Evolutionary conservation across 805 yeast species (phyloP), one percentile per base, ranked within the genome.

Genomic region (Kurtzmaniella cleridarum): DNA sequence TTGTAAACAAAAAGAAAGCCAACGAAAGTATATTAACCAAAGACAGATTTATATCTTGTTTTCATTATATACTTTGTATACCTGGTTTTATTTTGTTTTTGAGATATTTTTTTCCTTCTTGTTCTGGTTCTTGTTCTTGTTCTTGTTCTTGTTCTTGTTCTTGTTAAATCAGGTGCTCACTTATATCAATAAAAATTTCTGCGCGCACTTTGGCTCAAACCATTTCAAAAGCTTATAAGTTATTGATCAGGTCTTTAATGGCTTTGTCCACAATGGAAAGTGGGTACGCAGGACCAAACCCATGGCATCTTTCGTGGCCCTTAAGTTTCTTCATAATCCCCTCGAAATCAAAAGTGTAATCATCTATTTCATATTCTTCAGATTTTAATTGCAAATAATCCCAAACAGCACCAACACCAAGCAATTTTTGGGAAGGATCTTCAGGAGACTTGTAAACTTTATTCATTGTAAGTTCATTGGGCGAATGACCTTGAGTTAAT

Each of bases 401-500:
- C 95, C 95, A 88, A 2, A 85, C 81, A 2, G 91, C 93, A 14
- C 85, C 78, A 0, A 85, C 66, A 0, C 89, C 86, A 43, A 86
- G 61, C 32, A 84, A 66, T 50, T 74, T 72, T 24, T 62, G 57
- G 2, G 76, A 75, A 10, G 63, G 64, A 30, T 60, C 47, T 24
- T 59, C 62, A 6, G 69, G 69, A 10, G 55, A 48, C 28, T 57
- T 61, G 42, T 68, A 68, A 12, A 63, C 60, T 37, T 51, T 59
- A 39, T 58, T 53, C n/a, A 58, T 44, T 3, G 23, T 28, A 30
- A 41, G 45, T 2, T 38, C 36, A 9, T 49, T 51, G 23, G 54
- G 39, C 5, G 42, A 40, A 42, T 65, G 69, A 4, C 59, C 66
- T 3, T 39, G 35, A 29, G 62, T 49, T 46, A 66, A 49, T 13